Evolutionary conservation across 2,329 filamentous ascomycete genomes (phyloP), one percentile per base, ranked within the genome.

Genomic region (Microcyclospora tardicrescens): DNA sequence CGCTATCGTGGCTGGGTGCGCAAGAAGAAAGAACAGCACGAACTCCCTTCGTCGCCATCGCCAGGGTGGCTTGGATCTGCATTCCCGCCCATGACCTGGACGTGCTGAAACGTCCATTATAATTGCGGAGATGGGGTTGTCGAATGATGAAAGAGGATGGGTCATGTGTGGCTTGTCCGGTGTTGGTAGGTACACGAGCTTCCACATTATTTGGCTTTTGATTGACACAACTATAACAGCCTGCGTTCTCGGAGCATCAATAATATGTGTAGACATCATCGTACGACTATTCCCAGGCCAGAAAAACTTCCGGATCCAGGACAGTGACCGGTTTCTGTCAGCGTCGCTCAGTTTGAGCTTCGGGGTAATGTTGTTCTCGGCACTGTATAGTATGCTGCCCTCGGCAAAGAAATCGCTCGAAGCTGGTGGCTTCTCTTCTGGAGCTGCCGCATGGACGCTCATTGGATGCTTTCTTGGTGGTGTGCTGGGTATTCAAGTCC

Each of bases 281-380:
- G 68, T 93, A 36, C 78, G 79, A 41, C 69, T 72, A 37, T 67
- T 94, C 36, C 82, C 84, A 3, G 75, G 80, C 37, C 77, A 81
- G 61, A 75, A 71, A 52, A 71, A 79, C 56, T 98, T 96, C 60
- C 75, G 77, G 51, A 93, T 98, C 49, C 77, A 93, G 56, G 82
- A 93, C 45, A 95, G 84, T 63, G 89, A 84, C 65, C 69, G 69
- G 15, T 98, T 98, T 58, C 70, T 95, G 4, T 87, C 87, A 1
- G 77, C 79, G 15, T 95, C 89, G 0, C 64, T 96, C 43, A 94
- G 87, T 61, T 64, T 98, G 47, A 95, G 86, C 58, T 94, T 94
- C 50, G 89, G 91, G 33, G 87, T 96, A 34, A 93, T 98, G 86
- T 73, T 94, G 31, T 95, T 94, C 61, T 94, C 87, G 28, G 79